These are phyloP conservation scores for Beta lomatogona DNA, from an alignment of 179 eudicot genomes.

Conservation along the genomic window DNA sequence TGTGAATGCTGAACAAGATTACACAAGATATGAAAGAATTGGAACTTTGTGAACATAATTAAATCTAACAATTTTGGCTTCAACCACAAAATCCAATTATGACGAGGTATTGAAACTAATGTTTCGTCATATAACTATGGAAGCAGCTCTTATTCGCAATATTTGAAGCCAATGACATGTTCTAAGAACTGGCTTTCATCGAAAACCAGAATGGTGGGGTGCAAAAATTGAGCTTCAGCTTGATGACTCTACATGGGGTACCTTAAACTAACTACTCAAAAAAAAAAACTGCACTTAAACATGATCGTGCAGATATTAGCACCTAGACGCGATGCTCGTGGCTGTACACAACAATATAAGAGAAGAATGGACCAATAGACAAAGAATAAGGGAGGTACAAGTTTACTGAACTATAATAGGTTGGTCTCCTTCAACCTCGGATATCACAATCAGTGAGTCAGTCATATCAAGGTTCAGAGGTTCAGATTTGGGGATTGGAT, in stretches of 20 bases:
- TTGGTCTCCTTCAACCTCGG: slow-evolving; percentile 93
- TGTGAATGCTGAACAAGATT: too few species aligned
- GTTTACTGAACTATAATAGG: slow-evolving; percentile 46
- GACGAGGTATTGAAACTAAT: neutral
- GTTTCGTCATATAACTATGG: neutral
- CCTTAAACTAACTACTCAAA: neutral
- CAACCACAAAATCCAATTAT: neutral
- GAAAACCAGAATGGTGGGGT: neutral
- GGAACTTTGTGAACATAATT: neutral
- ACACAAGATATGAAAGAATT: neutral
- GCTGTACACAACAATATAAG: neutral
- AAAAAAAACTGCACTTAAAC: neutral
- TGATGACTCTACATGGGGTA: neutral
- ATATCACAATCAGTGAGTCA: slow-evolving; percentile 84
- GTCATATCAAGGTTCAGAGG: slow-evolving; percentile 63
- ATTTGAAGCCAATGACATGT: neutral
- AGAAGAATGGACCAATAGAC: neutral
- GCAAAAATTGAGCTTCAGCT: neutral
- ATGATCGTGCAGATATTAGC: neutral
- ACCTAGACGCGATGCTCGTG: neutral
- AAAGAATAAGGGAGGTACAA: neutral
- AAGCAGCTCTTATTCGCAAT: neutral
- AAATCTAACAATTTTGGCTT: neutral
- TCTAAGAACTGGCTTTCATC: too few species aligned
- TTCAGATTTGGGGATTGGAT: slow-evolving; percentile 79